Conservation (phyloP, 2,329 filamentous ascomycete species). For the Fusarium sp. region DNA sequence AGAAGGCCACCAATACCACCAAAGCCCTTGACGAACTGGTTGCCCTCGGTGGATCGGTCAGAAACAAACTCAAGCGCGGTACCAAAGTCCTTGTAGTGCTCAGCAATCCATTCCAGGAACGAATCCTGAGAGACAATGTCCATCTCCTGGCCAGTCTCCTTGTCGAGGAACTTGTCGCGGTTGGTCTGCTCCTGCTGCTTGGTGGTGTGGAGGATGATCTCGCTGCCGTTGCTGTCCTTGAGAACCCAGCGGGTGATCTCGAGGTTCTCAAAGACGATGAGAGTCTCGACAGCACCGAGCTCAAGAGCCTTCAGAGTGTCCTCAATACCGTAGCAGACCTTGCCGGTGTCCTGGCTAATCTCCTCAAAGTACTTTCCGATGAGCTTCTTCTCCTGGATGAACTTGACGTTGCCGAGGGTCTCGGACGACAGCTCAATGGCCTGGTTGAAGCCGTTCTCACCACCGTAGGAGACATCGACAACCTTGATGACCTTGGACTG, state of each 20-base stretch:
- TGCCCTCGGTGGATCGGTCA: slow-evolving; percentile 96
- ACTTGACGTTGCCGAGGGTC: slow-evolving; percentile 98
- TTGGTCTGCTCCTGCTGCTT: slow-evolving; percentile 79
- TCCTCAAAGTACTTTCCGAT: slow-evolving; percentile 99
- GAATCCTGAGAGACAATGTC: slow-evolving; percentile 87
- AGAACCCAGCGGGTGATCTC: slow-evolving; percentile 93
- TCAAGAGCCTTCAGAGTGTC: slow-evolving; percentile 98
- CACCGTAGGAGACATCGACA: slow-evolving; percentile 98
- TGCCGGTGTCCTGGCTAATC: slow-evolving; percentile 96
- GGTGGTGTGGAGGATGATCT: slow-evolving; percentile 86
- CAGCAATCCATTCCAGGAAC: slow-evolving; percentile 99
- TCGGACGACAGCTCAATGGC: slow-evolving; percentile 95
- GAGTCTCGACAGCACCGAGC: slow-evolving; percentile 90
- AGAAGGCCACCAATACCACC: slow-evolving; percentile 97
- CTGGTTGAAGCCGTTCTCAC: slow-evolving; percentile 99
- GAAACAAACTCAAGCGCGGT: slow-evolving; percentile 97
- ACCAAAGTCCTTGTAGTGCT: slow-evolving; percentile 98
- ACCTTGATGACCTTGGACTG: slow-evolving; percentile 98
- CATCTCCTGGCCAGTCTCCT: slow-evolving; percentile 97
- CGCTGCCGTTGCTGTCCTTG: slow-evolving; percentile 79
- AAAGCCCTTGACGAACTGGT: slow-evolving; percentile 99
- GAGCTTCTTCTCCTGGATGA: slow-evolving; percentile 99
- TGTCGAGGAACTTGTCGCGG: slow-evolving; percentile 92
- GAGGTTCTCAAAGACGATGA: slow-evolving; percentile 98
- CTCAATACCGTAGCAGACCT: slow-evolving; percentile 97